Evolutionary conservation across 2,329 filamentous ascomycete species (phyloP), one percentile per base, ranked within the genome.

Genomic region (Diplodia sapinea): DNA sequence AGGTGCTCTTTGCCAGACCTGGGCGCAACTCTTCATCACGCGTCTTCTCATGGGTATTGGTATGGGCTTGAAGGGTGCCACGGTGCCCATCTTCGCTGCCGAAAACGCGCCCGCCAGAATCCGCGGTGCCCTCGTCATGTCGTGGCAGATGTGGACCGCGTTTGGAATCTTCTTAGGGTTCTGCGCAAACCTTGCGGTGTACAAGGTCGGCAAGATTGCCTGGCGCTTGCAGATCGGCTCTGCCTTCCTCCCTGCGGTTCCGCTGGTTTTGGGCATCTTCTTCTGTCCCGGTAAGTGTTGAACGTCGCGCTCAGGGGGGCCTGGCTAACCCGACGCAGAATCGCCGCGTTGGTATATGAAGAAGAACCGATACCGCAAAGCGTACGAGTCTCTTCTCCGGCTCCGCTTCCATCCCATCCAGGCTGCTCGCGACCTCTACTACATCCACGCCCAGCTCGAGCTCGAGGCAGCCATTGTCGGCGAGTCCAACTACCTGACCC

Each of bases 41-140:
- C 88, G 92, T 51, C 85, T 94, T 69, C 82, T 91, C 17, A 85
- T 94, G 69, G 92, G 92, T 9, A 86, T 95, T 54, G 91, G 90
- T 1, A 92, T 94, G 81, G 91, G 91, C 31, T 84, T 89, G 15
- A 93, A 93, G 75, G 88, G 88, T 26, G 87, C 89, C 0, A 92
- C 90, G 0, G 89, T 92, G 1, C 91, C 91, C 0, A 88, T 94
- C 33, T 94, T 91, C 72, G 88, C 90, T 0, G 91, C 91, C 2
- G 91, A 94, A 77, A 91, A 87, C 67, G 86, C 88, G 0, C 91
- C 91, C 4, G 59, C 59, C 11, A 50, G 43, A 12, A 63, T 63
- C n/a, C 43, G 59, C 15, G 59, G 59, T 20, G 59, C 59, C 7
- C 59, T 63, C 2, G 59, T 63, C 43, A 83, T 82, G 80, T 76